Percentiles rank a stretch among this genome's conserved stretches.
Conservation (phyloP, 495 filamentous ascomycete species). For the Penicillium paradoxum region DNA sequence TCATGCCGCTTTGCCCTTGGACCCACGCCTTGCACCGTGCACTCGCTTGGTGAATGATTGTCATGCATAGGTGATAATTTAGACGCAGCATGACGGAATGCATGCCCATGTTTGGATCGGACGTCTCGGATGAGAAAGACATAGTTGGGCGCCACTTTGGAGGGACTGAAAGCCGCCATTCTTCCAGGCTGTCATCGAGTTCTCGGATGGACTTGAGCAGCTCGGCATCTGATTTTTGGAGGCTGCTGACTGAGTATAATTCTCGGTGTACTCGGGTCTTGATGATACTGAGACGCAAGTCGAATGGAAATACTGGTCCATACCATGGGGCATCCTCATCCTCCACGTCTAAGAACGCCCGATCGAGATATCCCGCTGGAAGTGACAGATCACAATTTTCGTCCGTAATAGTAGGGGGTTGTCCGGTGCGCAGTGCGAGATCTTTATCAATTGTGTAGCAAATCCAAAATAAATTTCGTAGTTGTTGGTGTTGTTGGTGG, state of each 20-base stretch:
- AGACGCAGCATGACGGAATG: constrained; percentile 43
- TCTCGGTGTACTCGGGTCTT: constrained; percentile 45
- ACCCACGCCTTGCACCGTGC: constrained; percentile 41
- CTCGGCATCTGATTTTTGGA: constrained; percentile 49
- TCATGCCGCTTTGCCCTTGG: constrained; percentile 31
- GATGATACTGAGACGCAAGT: constrained; percentile 46
- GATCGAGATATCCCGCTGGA: constrained; percentile 40
- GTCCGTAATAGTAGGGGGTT: constrained; percentile 47
- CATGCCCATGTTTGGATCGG: constrained; percentile 36
- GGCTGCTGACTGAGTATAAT: constrained; percentile 42
- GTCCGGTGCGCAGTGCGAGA: constrained; percentile 44
- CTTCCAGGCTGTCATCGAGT: constrained; percentile 48
- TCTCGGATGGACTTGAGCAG: constrained; percentile 48
- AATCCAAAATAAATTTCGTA: constrained; percentile 51
- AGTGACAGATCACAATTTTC: constrained; percentile 52
- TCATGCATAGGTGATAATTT: constrained; percentile 50
- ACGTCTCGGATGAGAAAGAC: constrained; percentile 34
- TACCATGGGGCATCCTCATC: constrained; percentile 13
- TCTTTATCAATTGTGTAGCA: constrained; percentile 51
- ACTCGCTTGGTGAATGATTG: constrained; percentile 48
- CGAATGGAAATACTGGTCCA: constrained; percentile 42
- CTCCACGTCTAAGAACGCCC: constrained; percentile 27
- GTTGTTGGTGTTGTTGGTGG: constrained; percentile 23
- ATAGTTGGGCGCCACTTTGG: constrained; percentile 38
- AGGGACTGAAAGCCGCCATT: constrained; percentile 46